Evolutionary conservation across 306 rosid species (phyloP).

Genomic region (Corylus avellana): DNA sequence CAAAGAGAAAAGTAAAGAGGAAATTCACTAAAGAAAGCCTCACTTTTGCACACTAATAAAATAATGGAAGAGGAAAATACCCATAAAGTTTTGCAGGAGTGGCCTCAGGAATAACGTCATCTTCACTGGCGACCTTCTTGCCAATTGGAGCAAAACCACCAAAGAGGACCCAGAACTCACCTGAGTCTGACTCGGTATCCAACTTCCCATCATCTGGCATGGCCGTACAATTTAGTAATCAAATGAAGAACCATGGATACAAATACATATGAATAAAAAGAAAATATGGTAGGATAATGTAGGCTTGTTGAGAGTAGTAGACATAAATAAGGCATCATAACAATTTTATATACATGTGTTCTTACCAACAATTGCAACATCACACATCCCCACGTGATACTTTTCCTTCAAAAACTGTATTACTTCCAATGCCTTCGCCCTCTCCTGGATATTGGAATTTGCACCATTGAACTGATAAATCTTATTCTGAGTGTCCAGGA

Average conservation of each 20-base stretch:
- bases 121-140: slow-evolving; percentile 80
- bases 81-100: slow-evolving; percentile 85
- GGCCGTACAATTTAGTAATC: slow-evolving; percentile 8
- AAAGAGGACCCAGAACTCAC: slow-evolving; percentile 98
- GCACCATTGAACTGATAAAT: slow-evolving; percentile 98
- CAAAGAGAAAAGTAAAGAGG: slow-evolving; percentile 9
- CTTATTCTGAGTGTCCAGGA: slow-evolving; percentile 79
- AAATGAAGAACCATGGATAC: slow-evolving; percentile 23
- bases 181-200: slow-evolving; percentile 98
- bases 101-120: slow-evolving; percentile 82
- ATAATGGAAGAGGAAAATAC: slow-evolving; percentile 35
- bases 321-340: background rate
- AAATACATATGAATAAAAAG: slow-evolving; percentile 15
- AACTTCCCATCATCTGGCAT: slow-evolving; percentile 94
- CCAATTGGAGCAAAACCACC: slow-evolving; percentile 99
- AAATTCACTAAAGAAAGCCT: background rate
- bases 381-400: slow-evolving; percentile 81
- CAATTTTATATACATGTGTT: slow-evolving; percentile 17
- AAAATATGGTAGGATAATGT: slow-evolving; percentile 8
- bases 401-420: slow-evolving; percentile 92
- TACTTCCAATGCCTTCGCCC: slow-evolving; percentile 97
- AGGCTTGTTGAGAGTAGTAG: background rate
- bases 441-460: slow-evolving; percentile 96
- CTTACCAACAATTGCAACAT: slow-evolving; percentile 99
- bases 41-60: background rate